These are phyloP conservation scores for Yarrowia galli DNA, from an alignment of 1,139 yeast genomes.

Conservation along the genomic window DNA sequence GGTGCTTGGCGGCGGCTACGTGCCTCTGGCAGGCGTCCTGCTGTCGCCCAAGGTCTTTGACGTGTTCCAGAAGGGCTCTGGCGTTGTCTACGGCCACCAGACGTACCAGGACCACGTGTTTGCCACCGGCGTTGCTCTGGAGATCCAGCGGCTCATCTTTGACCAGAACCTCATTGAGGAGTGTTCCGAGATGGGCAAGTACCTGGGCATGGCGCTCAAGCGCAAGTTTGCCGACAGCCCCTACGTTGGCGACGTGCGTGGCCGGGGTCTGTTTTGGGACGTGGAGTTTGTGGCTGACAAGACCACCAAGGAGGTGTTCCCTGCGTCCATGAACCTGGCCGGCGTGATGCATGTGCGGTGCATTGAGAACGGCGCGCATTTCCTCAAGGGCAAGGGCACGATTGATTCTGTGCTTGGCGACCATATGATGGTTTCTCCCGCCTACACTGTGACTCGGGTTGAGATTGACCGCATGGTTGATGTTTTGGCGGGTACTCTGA, in stretches of 20 bases:
- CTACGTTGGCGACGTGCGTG: conserved; percentile 41
- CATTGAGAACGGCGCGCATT: conserved; percentile 49
- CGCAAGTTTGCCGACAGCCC: conserved; percentile 38
- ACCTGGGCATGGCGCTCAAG: conserved; percentile 56
- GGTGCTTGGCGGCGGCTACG: conserved; percentile 37
- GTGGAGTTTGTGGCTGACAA: conserved; percentile 63
- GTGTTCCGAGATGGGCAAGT: conserved; percentile 59
- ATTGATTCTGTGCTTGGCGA: conserved; percentile 52
- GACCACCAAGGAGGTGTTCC: conserved; percentile 56
- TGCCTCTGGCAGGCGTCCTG: conserved; percentile 25
- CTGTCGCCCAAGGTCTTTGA: conserved; percentile 28
- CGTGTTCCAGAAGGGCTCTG: conserved; percentile 35
- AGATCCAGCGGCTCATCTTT: conserved; percentile 61
- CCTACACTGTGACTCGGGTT: conserved; percentile 46
- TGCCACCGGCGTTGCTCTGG: conserved; percentile 51
- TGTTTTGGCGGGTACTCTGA: not conserved
- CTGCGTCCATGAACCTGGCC: conserved; percentile 42
- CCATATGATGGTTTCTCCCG: conserved; percentile 53
- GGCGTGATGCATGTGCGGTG: conserved; percentile 46
- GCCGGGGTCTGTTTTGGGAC: conserved; percentile 65
- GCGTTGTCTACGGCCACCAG: conserved; percentile 31
- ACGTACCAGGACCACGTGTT: conserved; percentile 37
- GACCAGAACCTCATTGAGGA: conserved; percentile 57
- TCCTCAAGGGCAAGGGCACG: conserved; percentile 50
- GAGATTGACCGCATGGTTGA: conserved; percentile 36